Evolutionary conservation across 2,329 filamentous ascomycete genomes (phyloP), one percentile per base, ranked within the genome.

Genomic region (Fusarium succisae): DNA sequence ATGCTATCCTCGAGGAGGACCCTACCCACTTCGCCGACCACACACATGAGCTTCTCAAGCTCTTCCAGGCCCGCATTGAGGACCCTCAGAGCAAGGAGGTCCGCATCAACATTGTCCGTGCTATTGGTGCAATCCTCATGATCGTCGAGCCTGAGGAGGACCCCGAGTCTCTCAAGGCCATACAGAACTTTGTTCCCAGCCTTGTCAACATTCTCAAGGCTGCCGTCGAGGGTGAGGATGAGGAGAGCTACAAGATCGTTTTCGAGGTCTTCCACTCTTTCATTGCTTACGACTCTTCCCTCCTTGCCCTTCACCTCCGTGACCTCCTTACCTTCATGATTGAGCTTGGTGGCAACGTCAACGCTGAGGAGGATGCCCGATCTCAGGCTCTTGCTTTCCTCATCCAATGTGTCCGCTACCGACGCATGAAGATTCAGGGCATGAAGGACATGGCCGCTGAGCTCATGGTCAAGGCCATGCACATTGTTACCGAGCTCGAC

Each of bases 191-290:
- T 63, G 89, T 98, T 69, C 96, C 96, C 17, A 86, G 90, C 78
- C 96, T 98, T 92, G 96, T 98, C 68, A 90, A 91, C 73, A 94
- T 98, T 17, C 88, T 98, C 75, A 96, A 98, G 88, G 89, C 92
- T 72, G 91, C 93, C 32, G 93, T 98, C 66, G 90, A 94, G 78
- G 89, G 89, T 65, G 89, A 90, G 65, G 93, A 98, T 78, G 95
- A 98, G 78, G 95, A 98, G 81, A 92, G 93, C 81, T 92, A 93
- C 77, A 94, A 96, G 87, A 92, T 96, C 81, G 91, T 94, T 32
- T 99, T 98, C 78, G 96, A 98, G 82, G 95, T 98, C 76, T 98
- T 98, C 89, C 96, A 98, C 86, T 96, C 94, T 57, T 92, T 98
- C 79, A 90, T 99, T 61, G 93, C 93, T 73, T 98, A 94, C 82